Evolutionary conservation across 2,329 filamentous ascomycete species (phyloP), one percentile per base, ranked within the genome.

Genomic region (Aspergillus cejpii): DNA sequence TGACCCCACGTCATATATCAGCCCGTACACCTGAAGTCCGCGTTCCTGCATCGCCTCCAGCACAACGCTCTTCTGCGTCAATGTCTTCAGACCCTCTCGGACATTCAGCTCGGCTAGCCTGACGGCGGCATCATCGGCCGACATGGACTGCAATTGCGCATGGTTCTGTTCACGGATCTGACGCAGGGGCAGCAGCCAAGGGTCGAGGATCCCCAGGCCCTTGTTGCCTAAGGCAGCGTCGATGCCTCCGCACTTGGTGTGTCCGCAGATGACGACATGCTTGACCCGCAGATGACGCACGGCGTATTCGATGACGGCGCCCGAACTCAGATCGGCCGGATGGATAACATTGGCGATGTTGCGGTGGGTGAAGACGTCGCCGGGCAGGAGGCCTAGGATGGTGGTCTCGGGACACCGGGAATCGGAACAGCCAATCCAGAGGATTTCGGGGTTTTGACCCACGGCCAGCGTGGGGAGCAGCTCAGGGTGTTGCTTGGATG

Each of bases 361-460:
- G 63, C 88, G 85, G 74, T 94, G 87, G 41, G 88, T 84, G 65
- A 94, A 94, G 55, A 94, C 82, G 58, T 94, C 87, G 47, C 88
- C 87, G 2, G 87, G 86, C 59, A 87, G 77, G 47, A 88, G 76
- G 59, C 84, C 83, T 21, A 90, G 77, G 59, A 94, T 77, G 39
- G 83, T 88, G 4, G 86, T 91, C 68, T 92, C 88, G 1, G 88
- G 87, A 55, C 87, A 83, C 52, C 88, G 85, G 29, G 83, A 87
- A 72, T 94, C 88, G 58, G 86, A 85, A 71, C 88, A 94, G 48
- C 88, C 88, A 54, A 94, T 78, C 87, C 87, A 94, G 47, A 94
- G 68, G 43, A 78, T 77, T 54, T 76, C 68, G 3, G 75, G 74
- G 1, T 76, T 68, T 65, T 91, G 86, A 51, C 84, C 83, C 49